Percentiles rank a stretch among this genome's conserved stretches.
phyloP scores from a whole-genome alignment of 202 grass and related monocot species.

The Cymbopogon flexuosus region DNA sequence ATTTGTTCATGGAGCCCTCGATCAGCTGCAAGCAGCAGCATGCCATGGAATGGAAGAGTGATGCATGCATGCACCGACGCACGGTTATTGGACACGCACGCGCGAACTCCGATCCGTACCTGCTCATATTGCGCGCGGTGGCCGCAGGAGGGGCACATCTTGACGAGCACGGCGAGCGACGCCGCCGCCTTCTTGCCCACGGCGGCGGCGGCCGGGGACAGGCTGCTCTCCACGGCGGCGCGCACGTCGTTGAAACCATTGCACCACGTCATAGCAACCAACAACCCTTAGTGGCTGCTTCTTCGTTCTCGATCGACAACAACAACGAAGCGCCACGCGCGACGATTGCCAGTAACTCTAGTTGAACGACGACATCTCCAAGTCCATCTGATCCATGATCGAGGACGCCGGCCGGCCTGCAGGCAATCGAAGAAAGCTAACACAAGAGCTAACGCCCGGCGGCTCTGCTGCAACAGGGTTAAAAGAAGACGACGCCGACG shows the following conservation, averaged over 20 bases:
- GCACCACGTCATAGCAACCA: slow-evolving; percentile 62
- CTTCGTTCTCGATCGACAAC: neutral
- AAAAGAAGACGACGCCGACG: neutral
- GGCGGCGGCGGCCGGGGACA: slow-evolving; percentile 26
- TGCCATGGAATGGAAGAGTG: neutral
- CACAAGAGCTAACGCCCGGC: neutral
- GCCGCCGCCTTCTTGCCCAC: slow-evolving; percentile 46
- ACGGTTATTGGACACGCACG: too few relatives aligned
- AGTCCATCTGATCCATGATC: too few relatives aligned
- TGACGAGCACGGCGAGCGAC: slow-evolving; percentile 50
- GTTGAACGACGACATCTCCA: neutral
- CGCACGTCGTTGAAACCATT: slow-evolving; percentile 52
- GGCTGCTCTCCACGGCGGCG: slow-evolving; percentile 33
- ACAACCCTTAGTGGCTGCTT: neutral
- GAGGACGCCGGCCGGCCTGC: too few relatives aligned
- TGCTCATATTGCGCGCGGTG: slow-evolving; percentile 57
- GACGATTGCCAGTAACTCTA: neutral
- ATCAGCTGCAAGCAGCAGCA: neutral
- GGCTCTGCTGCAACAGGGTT: neutral
- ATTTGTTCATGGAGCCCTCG: neutral
- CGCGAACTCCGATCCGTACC: neutral
- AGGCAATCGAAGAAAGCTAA: neutral
- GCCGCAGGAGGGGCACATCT: slow-evolving; percentile 70
- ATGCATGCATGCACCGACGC: neutral
- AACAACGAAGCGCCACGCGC: neutral